A percentile compares a stretch with the other conserved stretches of the same genome.
Conservation (phyloP, 768 basidiomycete genomes). For the Hericium erinaceus region DNA sequence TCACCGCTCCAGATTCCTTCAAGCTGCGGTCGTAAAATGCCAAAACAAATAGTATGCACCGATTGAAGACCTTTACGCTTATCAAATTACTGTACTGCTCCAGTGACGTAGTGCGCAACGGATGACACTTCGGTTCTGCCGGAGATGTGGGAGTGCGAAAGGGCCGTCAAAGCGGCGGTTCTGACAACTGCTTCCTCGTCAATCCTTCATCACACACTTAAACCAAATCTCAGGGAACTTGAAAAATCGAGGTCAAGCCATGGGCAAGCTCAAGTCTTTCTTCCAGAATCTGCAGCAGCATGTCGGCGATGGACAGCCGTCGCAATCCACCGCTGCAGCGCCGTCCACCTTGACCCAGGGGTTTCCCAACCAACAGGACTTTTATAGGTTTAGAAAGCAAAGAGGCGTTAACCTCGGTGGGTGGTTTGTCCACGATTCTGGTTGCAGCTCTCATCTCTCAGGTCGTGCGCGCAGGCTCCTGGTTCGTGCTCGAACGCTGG, state of each 20-base stretch:
- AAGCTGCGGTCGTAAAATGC: too few species aligned
- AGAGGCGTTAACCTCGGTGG: constrained; percentile 77
- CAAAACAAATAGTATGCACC: too few species aligned
- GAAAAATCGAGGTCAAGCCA: neutral
- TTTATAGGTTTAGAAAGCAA: constrained; percentile 60
- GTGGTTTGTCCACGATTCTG: constrained; percentile 13
- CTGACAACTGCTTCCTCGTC: too few species aligned
- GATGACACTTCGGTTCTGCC: too few species aligned
- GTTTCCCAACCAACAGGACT: constrained; percentile 17
- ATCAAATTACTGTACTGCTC: too few species aligned
- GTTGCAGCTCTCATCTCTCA: neutral
- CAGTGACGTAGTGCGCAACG: too few species aligned
- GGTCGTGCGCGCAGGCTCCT: constrained; percentile 39
- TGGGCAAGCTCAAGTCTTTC: constrained; percentile 5
- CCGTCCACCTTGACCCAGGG: neutral
- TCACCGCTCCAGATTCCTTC: too few species aligned
- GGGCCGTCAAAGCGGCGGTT: too few species aligned
- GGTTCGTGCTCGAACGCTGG: constrained; percentile 79
- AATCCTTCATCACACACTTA: too few species aligned
- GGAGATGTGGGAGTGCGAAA: too few species aligned
- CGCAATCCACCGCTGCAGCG: neutral
- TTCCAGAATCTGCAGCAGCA: neutral
- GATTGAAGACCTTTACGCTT: too few species aligned
- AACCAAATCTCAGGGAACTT: neutral
- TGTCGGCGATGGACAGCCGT: neutral